Conservation (phyloP, 176 grass and related monocot species). For the Musa itinerans region DNA sequence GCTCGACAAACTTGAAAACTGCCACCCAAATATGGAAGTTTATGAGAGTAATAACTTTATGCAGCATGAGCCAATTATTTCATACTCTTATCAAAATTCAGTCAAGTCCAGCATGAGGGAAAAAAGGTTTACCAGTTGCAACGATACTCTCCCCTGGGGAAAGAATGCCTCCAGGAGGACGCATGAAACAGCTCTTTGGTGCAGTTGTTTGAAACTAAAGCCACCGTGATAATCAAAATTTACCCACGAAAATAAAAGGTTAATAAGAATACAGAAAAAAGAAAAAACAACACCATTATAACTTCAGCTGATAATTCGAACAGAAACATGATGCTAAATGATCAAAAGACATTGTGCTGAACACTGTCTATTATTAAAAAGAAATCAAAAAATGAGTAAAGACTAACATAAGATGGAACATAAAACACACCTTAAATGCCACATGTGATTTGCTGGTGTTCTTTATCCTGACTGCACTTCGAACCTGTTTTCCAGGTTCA, state of each 20-base stretch:
- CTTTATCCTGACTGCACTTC: slow-evolving; percentile 91
- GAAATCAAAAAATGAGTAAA: slow-evolving; percentile 5
- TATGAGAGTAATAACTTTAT: slow-evolving; percentile 18
- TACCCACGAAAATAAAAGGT: neutral
- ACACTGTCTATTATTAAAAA: neutral
- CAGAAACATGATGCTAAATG: neutral
- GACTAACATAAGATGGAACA: slow-evolving; percentile 2
- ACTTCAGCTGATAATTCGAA: neutral
- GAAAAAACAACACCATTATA: slow-evolving; percentile 10
- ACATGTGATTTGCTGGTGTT: slow-evolving; percentile 90
- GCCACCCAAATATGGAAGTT: slow-evolving; percentile 18
- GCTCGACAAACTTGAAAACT: slow-evolving; percentile 99
- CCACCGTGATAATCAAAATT: neutral
- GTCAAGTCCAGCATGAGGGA: neutral
- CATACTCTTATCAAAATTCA: neutral
- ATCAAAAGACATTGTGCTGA: neutral
- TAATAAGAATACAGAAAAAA: neutral
- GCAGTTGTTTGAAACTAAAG: slow-evolving; percentile 98
- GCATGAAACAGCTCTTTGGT: slow-evolving; percentile 97
- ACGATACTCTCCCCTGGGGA: slow-evolving; percentile 90
- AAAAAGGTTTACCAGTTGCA: slow-evolving; percentile 65
- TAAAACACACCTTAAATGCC: slow-evolving; percentile 83
- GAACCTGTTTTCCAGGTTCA: slow-evolving; percentile 94
- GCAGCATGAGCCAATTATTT: neutral
- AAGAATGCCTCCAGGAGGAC: slow-evolving; percentile 88